Evolutionary conservation across 2,329 filamentous ascomycete genomes (phyloP).

Genomic region (Pseudogymnoascus sp.): DNA sequence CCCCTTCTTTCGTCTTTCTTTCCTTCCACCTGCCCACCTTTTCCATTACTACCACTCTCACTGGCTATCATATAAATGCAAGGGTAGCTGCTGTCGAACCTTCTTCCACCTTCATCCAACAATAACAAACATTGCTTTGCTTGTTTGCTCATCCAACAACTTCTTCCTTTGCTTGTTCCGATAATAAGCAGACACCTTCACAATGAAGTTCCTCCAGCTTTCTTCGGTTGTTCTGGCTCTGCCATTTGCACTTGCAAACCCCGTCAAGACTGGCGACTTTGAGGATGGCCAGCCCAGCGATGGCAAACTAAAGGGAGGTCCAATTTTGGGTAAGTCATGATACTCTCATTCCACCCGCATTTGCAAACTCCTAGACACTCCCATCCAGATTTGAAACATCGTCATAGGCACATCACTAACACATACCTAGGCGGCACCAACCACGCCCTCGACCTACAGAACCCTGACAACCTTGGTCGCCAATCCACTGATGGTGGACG

Average conservation of each 20-base stretch:
- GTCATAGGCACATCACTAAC: constrained; percentile 11
- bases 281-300: constrained; percentile 48
- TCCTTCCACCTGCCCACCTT: not conserved
- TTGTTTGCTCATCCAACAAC: not conserved
- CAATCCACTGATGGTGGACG: constrained; percentile 55
- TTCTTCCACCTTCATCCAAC: not conserved
- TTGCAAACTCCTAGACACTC: not conserved
- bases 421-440: constrained; percentile 52
- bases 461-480: constrained; percentile 54
- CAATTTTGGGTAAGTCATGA: constrained; percentile 42
- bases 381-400: constrained; percentile 1
- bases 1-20: not conserved
- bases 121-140: not conserved
- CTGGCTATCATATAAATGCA: constrained; percentile 4
- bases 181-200: not conserved
- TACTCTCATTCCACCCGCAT: not conserved
- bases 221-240: not conserved
- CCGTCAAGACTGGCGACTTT: constrained; percentile 28
- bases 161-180: not conserved
- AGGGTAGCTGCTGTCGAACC: not conserved
- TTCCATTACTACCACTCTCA: not conserved
- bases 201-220: not conserved
- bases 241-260: constrained; percentile 1
- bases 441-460: constrained; percentile 49
- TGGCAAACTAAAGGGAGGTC: constrained; percentile 48